phyloP scores from a whole-genome alignment of 2,329 filamentous ascomycete genomes.

The Aspergillus neoniger region DNA sequence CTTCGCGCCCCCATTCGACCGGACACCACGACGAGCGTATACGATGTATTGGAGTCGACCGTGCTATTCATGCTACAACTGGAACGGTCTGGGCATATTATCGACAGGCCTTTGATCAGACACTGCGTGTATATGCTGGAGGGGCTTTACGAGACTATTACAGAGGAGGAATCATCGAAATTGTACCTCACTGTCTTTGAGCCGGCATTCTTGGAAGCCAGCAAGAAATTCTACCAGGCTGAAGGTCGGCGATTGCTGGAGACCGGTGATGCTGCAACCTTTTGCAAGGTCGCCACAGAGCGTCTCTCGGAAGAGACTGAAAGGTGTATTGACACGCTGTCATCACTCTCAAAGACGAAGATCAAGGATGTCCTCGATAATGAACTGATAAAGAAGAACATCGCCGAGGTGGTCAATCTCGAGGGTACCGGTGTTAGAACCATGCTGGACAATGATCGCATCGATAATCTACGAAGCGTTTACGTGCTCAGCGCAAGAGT shows the following conservation, averaged over 20 bases:
- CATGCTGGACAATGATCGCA: slow-evolving; percentile 89
- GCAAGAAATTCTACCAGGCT: slow-evolving; percentile 69
- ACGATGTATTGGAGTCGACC: slow-evolving; percentile 75
- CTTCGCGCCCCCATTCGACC: slow-evolving; percentile 61
- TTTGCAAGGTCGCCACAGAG: slow-evolving; percentile 73
- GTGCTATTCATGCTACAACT: slow-evolving; percentile 89
- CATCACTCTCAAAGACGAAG: slow-evolving; percentile 69
- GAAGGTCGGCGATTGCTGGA: slow-evolving; percentile 76
- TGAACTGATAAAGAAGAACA: slow-evolving; percentile 74
- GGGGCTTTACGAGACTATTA: slow-evolving; percentile 76
- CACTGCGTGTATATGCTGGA: slow-evolving; percentile 89
- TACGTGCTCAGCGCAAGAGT: slow-evolving; percentile 79
- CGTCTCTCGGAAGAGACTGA: slow-evolving; percentile 79
- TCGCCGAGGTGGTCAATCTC: slow-evolving; percentile 79
- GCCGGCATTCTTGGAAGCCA: slow-evolving; percentile 70
- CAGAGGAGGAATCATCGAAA: slow-evolving; percentile 75
- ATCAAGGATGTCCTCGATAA: slow-evolving; percentile 77
- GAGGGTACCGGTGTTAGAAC: slow-evolving; percentile 79
- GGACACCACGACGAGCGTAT: slow-evolving; percentile 55
- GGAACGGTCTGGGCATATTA: slow-evolving; percentile 86
- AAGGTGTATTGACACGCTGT: slow-evolving; percentile 80
- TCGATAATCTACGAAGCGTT: slow-evolving; percentile 75
- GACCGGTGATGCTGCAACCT: slow-evolving; percentile 77
- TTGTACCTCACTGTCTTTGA: slow-evolving; percentile 86
- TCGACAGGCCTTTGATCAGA: slow-evolving; percentile 79